Evolutionary conservation across 2,329 filamentous ascomycete genomes (phyloP).

Genomic region (Phyllosticta citriasiana): DNA sequence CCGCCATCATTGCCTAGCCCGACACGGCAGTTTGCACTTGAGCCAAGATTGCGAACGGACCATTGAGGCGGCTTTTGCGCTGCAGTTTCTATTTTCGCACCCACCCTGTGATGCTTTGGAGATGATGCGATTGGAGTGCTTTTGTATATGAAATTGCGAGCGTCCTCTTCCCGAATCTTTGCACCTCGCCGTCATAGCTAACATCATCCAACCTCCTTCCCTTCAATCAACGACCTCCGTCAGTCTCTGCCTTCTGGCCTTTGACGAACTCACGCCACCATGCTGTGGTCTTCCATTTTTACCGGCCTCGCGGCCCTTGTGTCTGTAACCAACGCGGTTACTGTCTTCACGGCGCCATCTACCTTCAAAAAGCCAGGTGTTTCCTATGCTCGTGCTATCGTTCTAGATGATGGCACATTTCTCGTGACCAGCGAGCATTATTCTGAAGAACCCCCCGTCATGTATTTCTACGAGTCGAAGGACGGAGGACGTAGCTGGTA

Average conservation of each 20-base stretch:
- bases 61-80: background rate
- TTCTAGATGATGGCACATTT: constrained; percentile 21
- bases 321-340: background rate
- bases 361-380: background rate
- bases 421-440: constrained; percentile 49
- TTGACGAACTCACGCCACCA: background rate
- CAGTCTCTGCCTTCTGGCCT: background rate
- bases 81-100: background rate
- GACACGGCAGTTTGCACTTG: background rate
- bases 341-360: background rate
- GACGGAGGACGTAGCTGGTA: constrained; percentile 48
- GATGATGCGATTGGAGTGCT: background rate
- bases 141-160: too few species aligned
- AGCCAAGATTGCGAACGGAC: background rate
- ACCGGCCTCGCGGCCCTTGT: background rate
- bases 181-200: too few species aligned
- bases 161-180: too few species aligned
- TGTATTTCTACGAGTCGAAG: constrained; percentile 37
- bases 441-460: constrained; percentile 34
- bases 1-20: background rate
- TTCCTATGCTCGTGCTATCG: background rate
- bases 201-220: too few species aligned
- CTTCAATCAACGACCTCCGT: too few species aligned
- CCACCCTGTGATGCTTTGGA: background rate
- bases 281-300: background rate